Conservation (phyloP, 2,329 filamentous ascomycete species). For the Chrysosporium queenslandicum region DNA sequence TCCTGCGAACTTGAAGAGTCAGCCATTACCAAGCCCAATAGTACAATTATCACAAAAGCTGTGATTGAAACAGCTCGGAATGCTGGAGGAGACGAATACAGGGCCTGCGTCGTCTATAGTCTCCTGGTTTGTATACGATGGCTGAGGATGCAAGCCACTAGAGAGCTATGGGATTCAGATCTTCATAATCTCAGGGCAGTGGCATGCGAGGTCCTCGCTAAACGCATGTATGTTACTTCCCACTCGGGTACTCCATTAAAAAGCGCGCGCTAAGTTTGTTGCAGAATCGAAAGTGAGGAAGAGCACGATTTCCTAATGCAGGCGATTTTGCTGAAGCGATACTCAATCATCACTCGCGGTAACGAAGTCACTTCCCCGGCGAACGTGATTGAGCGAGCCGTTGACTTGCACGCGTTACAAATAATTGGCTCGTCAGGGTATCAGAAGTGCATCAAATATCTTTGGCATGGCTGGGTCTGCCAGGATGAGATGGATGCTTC, state of each 20-base stretch:
- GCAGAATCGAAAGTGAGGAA: slow-evolving; percentile 74
- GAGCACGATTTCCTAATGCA: slow-evolving; percentile 69
- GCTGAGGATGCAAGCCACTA: slow-evolving; percentile 67
- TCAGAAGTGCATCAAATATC: slow-evolving; percentile 84
- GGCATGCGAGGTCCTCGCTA: slow-evolving; percentile 87
- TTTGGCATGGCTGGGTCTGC: slow-evolving; percentile 95
- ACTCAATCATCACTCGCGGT: slow-evolving; percentile 62
- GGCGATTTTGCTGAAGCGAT: slow-evolving; percentile 73
- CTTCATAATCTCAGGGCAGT: slow-evolving; percentile 67
- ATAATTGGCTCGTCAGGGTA: slow-evolving; percentile 91
- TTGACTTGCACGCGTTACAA: slow-evolving; percentile 78
- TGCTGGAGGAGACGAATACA: slow-evolving; percentile 65
- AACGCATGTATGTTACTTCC: slow-evolving; percentile 45
- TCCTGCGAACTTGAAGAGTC: slow-evolving; percentile 78
- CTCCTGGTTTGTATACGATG: slow-evolving; percentile 63
- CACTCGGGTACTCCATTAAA: background rate
- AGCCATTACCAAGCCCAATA: slow-evolving; percentile 68
- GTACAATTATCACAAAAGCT: slow-evolving; percentile 66
- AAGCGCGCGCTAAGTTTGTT: background rate
- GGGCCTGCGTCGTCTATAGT: slow-evolving; percentile 72
- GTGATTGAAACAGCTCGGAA: slow-evolving; percentile 73
- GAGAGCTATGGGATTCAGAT: slow-evolving; percentile 88
- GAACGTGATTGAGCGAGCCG: slow-evolving; percentile 87
- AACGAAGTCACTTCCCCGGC: slow-evolving; percentile 61
- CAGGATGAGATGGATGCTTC: slow-evolving; percentile 86